Base-by-base conservation (phyloP, 306 rosid species). In the Vicia sativa region DNA sequence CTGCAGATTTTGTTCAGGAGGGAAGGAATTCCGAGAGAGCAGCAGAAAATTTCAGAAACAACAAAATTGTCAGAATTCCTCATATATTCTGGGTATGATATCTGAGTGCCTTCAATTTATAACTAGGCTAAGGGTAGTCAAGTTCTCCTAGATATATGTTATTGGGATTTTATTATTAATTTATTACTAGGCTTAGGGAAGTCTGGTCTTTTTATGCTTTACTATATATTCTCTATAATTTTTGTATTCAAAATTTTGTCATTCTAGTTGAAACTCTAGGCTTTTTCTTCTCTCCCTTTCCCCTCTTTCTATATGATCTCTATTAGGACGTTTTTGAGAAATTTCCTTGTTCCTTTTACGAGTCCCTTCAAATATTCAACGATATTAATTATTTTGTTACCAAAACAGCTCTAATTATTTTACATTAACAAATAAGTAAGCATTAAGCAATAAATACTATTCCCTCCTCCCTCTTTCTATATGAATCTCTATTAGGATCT, bases 11-110 rank as follows among this genome's bases (percentile, higher is more conserved):
- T 75, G 70, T 89, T 65, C 85, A 89, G 72, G 98, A 92, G 84
- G 96, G 91, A 64, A 81, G 79, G 80, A 92, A 89, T 80, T 83
- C 95, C 26, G 96, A 89, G 91, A 89, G 77, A 79, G 84, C 95
- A 61, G 83, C 92, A 56, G 77, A 67, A 68, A 83, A 74, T 76
- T 87, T 92, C 57, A 79, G 70, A 83, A 81, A 83, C 79, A 87
- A 86, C 74, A 80, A 84, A 74, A 42, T 80, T 68, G 77, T 89
- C 87, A 77, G 58, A 79, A 75, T 89, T 84, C 98, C 98, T 78
- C 81, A 16, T 74, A 78, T 92, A 68, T 92, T 81, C 79, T 89
- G 95, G 98, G 98, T 92, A 89, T 75, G 87, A 65, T 58, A 37
- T 43, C 37, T 13, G 50, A 62, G 72, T 28, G 69, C 9, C 49